Conservation (phyloP, 106 monocot species). For the Cymbidium sinense region DNA sequence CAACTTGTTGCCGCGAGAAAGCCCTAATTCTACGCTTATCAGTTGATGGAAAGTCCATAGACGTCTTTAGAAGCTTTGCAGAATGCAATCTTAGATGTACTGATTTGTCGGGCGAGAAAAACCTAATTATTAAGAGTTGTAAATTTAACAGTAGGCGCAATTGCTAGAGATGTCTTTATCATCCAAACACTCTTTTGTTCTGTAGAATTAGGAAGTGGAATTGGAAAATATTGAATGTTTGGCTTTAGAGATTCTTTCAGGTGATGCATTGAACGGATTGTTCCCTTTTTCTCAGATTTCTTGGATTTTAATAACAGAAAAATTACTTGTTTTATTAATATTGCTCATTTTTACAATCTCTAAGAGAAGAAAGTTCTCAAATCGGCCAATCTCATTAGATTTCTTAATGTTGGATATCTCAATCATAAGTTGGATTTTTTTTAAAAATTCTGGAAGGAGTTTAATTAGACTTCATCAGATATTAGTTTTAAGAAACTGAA, state of each 20-base stretch:
- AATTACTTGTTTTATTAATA: too few species aligned
- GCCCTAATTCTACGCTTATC: background rate
- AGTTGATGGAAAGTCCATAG: too few species aligned
- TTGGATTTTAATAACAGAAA: background rate
- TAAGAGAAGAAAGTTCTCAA: too few species aligned
- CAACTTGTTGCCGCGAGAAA: background rate
- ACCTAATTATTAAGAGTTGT: background rate
- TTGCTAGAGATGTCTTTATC: background rate
- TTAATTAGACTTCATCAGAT: background rate
- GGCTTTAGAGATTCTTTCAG: background rate
- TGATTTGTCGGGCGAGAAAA: background rate
- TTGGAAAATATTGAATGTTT: background rate
- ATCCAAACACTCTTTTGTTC: background rate
- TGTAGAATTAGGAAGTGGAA: background rate
- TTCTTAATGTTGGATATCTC: background rate
- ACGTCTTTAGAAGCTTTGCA: too few species aligned
- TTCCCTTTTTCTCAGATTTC: background rate
- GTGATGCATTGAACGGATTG: background rate
- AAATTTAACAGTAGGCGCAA: background rate
- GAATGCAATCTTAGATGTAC: too few species aligned
- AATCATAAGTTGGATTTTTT: background rate
- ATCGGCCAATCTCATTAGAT: background rate
- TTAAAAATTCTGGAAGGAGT: background rate
- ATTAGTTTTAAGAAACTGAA: background rate
- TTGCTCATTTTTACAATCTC: too few species aligned